A percentile compares a stretch with the other conserved stretches of the same genome.
Conservation (phyloP, 441 rosid species). For the Pelargonium cotyledonis region DNA sequence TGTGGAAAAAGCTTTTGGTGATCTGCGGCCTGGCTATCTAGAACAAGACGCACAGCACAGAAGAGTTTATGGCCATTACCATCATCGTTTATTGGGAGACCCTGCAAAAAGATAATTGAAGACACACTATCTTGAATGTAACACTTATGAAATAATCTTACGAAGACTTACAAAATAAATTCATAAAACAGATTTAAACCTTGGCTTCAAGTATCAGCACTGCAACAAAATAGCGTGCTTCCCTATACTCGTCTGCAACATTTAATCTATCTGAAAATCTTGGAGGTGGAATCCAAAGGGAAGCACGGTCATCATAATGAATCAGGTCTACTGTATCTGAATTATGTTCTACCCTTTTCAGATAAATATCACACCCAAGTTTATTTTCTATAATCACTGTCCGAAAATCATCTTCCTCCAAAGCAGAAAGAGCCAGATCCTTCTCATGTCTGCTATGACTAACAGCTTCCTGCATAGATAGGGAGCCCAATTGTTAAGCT, state of each 20-base stretch:
- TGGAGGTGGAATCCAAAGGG: constrained; percentile 95
- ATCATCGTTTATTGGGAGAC: constrained; percentile 70
- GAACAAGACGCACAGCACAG: constrained; percentile 85
- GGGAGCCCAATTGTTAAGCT: constrained; percentile 12
- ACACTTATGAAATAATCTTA: neutral
- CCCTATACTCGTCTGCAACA: constrained; percentile 75
- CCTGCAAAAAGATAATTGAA: constrained; percentile 45
- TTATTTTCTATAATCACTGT: constrained; percentile 78
- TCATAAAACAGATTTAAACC: constrained; percentile 37
- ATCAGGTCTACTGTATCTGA: constrained; percentile 49
- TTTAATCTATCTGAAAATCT: constrained; percentile 85
- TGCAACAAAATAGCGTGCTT: constrained; percentile 65
- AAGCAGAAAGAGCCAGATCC: constrained; percentile 67
- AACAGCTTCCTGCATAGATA: constrained; percentile 51
- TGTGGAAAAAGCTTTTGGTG: constrained; percentile 95
- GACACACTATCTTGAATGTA: neutral
- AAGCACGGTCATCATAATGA: constrained; percentile 46
- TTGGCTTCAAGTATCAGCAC: constrained; percentile 88
- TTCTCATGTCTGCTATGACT: constrained; percentile 43
- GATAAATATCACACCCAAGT: constrained; percentile 79
- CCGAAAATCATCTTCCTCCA: constrained; percentile 96
- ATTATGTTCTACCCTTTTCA: constrained; percentile 73
- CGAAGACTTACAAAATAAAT: constrained; percentile 10
- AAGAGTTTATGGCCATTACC: constrained; percentile 91
- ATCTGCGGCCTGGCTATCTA: constrained; percentile 73